Evolutionary conservation across 495 filamentous ascomycete species (phyloP), one percentile per base, ranked within the genome.

Genomic region (Talaromyces trachyspermus): DNA sequence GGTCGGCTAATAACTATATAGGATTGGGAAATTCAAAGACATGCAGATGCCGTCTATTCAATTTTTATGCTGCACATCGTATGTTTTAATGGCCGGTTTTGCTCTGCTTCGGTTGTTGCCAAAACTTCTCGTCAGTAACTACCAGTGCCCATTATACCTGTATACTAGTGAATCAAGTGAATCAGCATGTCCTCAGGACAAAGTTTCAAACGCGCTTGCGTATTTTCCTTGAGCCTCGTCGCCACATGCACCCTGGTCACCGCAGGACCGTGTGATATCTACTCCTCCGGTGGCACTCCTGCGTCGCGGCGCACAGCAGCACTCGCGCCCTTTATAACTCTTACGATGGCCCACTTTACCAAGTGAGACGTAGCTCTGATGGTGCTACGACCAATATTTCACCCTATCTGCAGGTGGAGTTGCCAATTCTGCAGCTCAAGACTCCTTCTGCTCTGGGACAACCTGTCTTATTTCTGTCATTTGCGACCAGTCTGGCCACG

Each of bases 381-480:
- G 49, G 56, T 48, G 40, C 60, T 17, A 73, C 66, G n/a, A 69
- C 61, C 17, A 59, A 54, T 46, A 77, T 81, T 42, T 18, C 58
- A 10, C 71, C 77, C 0, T 69, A 2, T 63, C 70, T 1, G 64
- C 73, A n/a, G 76, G 76, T 18, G 74, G 72, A 46, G 69, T 81
- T 5, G 77, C 76, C 18, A 71, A 81, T 65, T 71, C 75, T 27
- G 62, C 66, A 1, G 55, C 74, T 36, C 77, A 81, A 57, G 77
- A 80, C 55, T 51, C 64, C 42, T 81, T 81, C 62, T 81, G 77
- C 51, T 61, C 65, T 27, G 49, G 56, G 51, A 79, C 77, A 2
- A 80, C 72, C 39, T 81, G 77, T 52, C 60, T 78, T 25, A 81
- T 81, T 51, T 69, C 69, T 0, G 68, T 73, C 46, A 78, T 81